phyloP scores from a whole-genome alignment of 176 grass and related monocot species.

The Juncus inflexus region DNA sequence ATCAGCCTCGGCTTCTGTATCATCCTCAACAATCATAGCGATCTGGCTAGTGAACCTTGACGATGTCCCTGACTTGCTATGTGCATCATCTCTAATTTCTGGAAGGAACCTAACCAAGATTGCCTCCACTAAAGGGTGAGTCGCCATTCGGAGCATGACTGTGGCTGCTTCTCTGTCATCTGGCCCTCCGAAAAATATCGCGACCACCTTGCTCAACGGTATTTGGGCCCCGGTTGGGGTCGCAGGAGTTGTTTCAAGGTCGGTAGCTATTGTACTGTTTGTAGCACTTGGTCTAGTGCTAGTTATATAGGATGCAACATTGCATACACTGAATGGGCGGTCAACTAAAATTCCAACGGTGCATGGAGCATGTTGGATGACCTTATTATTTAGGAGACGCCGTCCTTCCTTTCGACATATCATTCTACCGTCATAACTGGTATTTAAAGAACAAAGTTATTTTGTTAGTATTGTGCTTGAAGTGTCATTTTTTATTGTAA shows the following conservation, averaged over 20 bases:
- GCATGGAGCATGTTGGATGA: constrained; percentile 47
- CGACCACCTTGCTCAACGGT: constrained; percentile 27
- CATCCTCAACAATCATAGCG: constrained; percentile 3
- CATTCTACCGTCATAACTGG: constrained; percentile 53
- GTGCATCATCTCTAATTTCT: background rate
- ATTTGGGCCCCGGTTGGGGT: background rate
- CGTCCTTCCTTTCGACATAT: constrained; percentile 39
- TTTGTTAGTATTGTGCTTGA: background rate
- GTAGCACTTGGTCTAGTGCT: too few relatives aligned
- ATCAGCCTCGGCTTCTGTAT: constrained; percentile 31
- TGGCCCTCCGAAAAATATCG: constrained; percentile 52
- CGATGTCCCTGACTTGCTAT: constrained; percentile 9
- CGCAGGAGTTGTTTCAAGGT: background rate
- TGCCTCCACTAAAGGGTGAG: constrained; percentile 30
- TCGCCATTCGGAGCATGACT: constrained; percentile 36
- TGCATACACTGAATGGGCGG: constrained; percentile 17
- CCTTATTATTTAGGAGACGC: constrained; percentile 34
- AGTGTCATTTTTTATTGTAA: background rate
- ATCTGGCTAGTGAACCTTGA: constrained; percentile 27
- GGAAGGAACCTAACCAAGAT: constrained; percentile 44
- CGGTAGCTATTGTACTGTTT: background rate
- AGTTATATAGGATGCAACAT: background rate
- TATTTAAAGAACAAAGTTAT: background rate
- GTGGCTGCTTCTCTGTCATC: constrained; percentile 67
- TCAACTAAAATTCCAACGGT: constrained; percentile 67